A percentile compares a stretch with the other conserved stretches of the same genome.
Evolutionary conservation across 345 rosid genomes (phyloP).

Genomic region (Psidium friedrichsthalianum): DNA sequence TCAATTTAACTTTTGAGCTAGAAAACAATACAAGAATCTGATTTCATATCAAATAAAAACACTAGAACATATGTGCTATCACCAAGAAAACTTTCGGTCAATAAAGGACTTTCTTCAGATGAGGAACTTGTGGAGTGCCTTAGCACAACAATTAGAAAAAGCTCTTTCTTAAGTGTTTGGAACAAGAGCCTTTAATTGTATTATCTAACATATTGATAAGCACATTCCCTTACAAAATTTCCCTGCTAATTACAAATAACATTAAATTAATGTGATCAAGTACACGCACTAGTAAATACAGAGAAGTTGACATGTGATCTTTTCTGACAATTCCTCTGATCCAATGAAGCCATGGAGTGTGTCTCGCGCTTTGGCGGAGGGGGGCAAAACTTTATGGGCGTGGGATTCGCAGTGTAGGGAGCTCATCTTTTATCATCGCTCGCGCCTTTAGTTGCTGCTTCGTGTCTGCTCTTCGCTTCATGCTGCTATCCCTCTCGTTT

Average conservation of each 20-base stretch:
- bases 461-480: too few relatives aligned
- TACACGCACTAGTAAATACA: neutral
- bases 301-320: neutral
- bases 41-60: neutral
- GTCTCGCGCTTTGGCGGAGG: too few relatives aligned
- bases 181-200: neutral
- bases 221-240: neutral
- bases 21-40: neutral
- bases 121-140: neutral
- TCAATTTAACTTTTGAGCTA: conserved; percentile 5
- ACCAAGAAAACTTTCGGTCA: neutral
- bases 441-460: too few relatives aligned
- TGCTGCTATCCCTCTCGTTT: too few relatives aligned
- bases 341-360: neutral
- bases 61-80: neutral
- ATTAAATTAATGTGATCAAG: neutral
- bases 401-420: too few relatives aligned
- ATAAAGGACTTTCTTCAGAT: neutral
- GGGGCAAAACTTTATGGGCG: too few relatives aligned
- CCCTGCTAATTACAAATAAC: neutral
- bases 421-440: too few relatives aligned
- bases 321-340: neutral
- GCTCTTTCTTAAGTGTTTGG: neutral
- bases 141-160: neutral
- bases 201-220: neutral